Evolutionary conservation across 768 basidiomycete species (phyloP).

Genomic region (Podaxis carcinomalis): DNA sequence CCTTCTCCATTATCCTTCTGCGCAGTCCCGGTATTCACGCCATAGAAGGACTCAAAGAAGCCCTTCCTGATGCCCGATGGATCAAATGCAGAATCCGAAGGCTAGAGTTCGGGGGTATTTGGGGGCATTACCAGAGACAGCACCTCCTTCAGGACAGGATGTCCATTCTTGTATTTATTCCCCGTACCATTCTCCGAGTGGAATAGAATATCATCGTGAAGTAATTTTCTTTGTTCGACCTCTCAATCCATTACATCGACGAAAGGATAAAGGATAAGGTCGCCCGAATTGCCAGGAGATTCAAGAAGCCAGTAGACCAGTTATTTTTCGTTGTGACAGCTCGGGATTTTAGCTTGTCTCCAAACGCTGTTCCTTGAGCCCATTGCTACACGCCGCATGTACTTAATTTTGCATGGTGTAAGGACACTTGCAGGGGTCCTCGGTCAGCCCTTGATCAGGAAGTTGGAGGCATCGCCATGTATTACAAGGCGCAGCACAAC

Average conservation of each 20-base stretch:
- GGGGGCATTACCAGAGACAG: too few species aligned
- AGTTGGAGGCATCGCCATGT: not conserved
- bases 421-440: not conserved
- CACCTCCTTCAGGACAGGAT: conserved; percentile 28
- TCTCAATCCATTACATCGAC: conserved; percentile 57
- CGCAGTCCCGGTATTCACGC: conserved; percentile 70
- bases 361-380: not conserved
- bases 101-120: too few species aligned
- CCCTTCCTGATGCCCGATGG: conserved; percentile 52
- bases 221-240: conserved; percentile 53
- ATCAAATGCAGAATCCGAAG: conserved; percentile 19
- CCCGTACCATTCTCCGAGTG: conserved; percentile 46
- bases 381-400: not conserved
- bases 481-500: not conserved
- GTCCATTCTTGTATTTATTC: conserved; percentile 59
- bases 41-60: conserved; percentile 61
- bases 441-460: not conserved
- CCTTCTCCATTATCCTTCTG: conserved; percentile 31
- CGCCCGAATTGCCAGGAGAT: conserved; percentile 32
- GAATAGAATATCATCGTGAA: conserved; percentile 48
- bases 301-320: conserved; percentile 7
- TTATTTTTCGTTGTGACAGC: too few species aligned
- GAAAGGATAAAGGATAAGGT: conserved; percentile 43
- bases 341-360: too few species aligned
- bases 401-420: not conserved